Evolutionary conservation across 2,329 filamentous ascomycete species (phyloP).

Genomic region (Gremmenia infestans): DNA sequence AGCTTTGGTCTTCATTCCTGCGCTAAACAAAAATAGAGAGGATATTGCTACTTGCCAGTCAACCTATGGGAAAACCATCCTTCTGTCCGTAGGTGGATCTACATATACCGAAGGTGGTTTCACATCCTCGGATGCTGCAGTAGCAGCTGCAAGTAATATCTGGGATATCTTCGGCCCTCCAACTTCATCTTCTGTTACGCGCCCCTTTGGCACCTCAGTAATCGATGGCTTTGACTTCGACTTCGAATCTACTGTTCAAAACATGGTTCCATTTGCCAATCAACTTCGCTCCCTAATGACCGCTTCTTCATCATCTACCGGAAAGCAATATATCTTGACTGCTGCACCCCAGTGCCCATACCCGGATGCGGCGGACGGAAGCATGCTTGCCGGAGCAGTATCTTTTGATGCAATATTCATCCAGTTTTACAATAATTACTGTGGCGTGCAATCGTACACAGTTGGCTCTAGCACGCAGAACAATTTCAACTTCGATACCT

Average conservation of each 20-base stretch:
- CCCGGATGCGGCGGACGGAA: slow-evolving; percentile 55
- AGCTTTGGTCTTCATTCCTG: not conserved
- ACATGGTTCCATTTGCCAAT: slow-evolving; percentile 57
- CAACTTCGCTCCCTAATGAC: slow-evolving; percentile 53
- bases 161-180: slow-evolving; percentile 68
- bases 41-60: slow-evolving; percentile 58
- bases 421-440: slow-evolving; percentile 48
- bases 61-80: slow-evolving; percentile 60
- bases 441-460: slow-evolving; percentile 50
- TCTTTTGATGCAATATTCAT: slow-evolving; percentile 37
- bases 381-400: slow-evolving; percentile 50
- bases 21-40: slow-evolving; percentile 19
- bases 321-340: slow-evolving; percentile 54
- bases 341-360: slow-evolving; percentile 65
- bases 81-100: slow-evolving; percentile 67
- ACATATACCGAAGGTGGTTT: slow-evolving; percentile 68
- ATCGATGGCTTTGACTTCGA: slow-evolving; percentile 77
- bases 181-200: slow-evolving; percentile 40
- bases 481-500: slow-evolving; percentile 57
- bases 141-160: slow-evolving; percentile 53
- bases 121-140: slow-evolving; percentile 45
- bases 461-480: slow-evolving; percentile 40
- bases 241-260: slow-evolving; percentile 54
- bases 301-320: slow-evolving; percentile 33
- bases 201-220: slow-evolving; percentile 61